Evolutionary conservation across 495 filamentous ascomycete species (phyloP), one percentile per base, ranked within the genome.

Genomic region (Astrothelium macrocarpum): DNA sequence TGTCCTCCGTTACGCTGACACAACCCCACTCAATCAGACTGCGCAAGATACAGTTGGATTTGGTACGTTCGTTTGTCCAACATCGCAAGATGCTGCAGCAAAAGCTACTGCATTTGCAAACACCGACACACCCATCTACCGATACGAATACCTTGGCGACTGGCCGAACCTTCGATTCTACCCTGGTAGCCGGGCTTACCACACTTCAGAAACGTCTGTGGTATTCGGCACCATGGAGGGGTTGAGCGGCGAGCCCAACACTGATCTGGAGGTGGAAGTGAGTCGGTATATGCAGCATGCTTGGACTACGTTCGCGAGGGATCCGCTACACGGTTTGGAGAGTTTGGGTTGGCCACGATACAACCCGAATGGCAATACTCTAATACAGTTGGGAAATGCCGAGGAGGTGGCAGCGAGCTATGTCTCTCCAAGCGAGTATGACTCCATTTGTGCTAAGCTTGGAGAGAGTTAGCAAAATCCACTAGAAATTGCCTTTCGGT

Each of bases 261-360:
- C 64, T 31, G 10, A 62, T 9, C 59, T 45, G 10, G 66, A 82
- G 66, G 72, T 77, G 36, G 71, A 67, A n/a, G 65, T 64, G 42
- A 34, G 28, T 32, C 16, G 59, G 53, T 77, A 78, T 53, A 77
- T 80, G 72, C 72, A 74, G 34, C 72, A 70, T 7, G 78, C 77
- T 4, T 81, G 79, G 81, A 77, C 75, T 2, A 75, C 78, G 0
- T 84, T 85, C 64, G 78, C 76, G 5, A 75, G 74, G 59, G 76
- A 83, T 70, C 81, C 81, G 10, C 29, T 62, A 7, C 70, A 73
- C 23, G 81, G 80, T 1, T 65, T 83, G 64, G 72, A 53, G 28
- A 32, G 7, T 2, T 36, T 53, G 1, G 66, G 66, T 10, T 68
- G 66, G 66, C 66, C 66, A 28, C 16, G 23, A 20, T 68, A 65